Evolutionary conservation across 106 monocot species (phyloP).

Genomic region (Alisma plantagoaquatica): DNA sequence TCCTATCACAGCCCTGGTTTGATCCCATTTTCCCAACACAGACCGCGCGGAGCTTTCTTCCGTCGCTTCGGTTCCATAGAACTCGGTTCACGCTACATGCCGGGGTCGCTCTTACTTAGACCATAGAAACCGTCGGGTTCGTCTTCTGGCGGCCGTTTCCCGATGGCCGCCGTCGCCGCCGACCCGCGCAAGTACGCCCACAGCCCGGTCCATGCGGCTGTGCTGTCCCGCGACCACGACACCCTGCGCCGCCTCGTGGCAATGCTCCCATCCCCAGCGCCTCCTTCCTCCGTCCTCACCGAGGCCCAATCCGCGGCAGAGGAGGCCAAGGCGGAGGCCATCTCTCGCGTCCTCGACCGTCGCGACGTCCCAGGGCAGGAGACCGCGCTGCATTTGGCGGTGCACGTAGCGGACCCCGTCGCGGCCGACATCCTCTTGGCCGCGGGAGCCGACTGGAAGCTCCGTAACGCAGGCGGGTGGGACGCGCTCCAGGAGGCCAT

Average conservation of each 20-base stretch:
- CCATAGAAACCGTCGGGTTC: too few relatives aligned
- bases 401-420: constrained; percentile 38
- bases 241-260: constrained; percentile 29
- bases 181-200: constrained; percentile 58
- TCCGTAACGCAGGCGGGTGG: constrained; percentile 90
- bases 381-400: constrained; percentile 79
- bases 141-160: too few relatives aligned
- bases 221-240: constrained; percentile 38
- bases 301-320: constrained; percentile 56
- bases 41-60: too few relatives aligned
- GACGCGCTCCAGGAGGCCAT: constrained; percentile 79
- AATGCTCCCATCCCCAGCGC: constrained; percentile 35
- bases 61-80: too few relatives aligned
- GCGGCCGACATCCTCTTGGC: constrained; percentile 64
- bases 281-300: constrained; percentile 40
- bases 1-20: too few relatives aligned
- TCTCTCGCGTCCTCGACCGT: constrained; percentile 65
- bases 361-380: constrained; percentile 68
- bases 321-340: constrained; percentile 54
- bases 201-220: constrained; percentile 69
- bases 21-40: too few relatives aligned
- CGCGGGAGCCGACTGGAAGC: constrained; percentile 81
- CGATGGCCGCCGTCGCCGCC: too few relatives aligned
- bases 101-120: too few relatives aligned
- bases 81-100: too few relatives aligned